A percentile compares a stretch with the other conserved stretches of the same genome.
Conservation (phyloP, 768 basidiomycete genomes). For the Roridomyces roridus region DNA sequence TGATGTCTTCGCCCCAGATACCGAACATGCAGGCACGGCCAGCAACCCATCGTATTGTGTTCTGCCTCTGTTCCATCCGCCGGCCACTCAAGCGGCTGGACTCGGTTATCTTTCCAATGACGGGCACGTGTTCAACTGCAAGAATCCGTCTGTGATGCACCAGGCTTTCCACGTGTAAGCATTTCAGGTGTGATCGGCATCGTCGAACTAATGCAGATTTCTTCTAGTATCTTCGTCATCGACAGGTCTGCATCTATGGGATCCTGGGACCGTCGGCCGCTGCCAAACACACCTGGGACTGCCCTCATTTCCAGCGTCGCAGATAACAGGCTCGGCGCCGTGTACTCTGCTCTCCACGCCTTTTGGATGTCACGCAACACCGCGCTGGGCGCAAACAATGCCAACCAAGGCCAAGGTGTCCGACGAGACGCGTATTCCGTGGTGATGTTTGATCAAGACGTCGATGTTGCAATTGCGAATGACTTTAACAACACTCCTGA, state of each 20-base stretch:
- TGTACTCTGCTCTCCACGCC: slow-evolving; percentile 41
- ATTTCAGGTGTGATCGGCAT: not conserved
- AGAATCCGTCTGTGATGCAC: slow-evolving; percentile 51
- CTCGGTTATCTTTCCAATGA: slow-evolving; percentile 56
- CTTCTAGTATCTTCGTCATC: slow-evolving; percentile 54
- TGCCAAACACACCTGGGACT: slow-evolving; percentile 46
- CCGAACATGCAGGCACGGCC: slow-evolving; percentile 48
- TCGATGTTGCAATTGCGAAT: slow-evolving; percentile 38
- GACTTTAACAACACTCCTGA: slow-evolving; percentile 54
- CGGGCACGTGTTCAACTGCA: slow-evolving; percentile 55
- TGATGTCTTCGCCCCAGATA: slow-evolving; percentile 35
- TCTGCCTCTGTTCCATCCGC: slow-evolving; percentile 53
- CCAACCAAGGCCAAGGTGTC: not conserved
- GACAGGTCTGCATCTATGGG: slow-evolving; percentile 59
- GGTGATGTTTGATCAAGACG: slow-evolving; percentile 44
- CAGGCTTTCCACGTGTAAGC: slow-evolving; percentile 62
- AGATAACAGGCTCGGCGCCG: slow-evolving; percentile 57
- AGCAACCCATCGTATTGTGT: slow-evolving; percentile 49
- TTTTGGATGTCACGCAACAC: slow-evolving; percentile 28
- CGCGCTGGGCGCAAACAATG: slow-evolving; percentile 10
- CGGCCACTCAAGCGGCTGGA: slow-evolving; percentile 33
- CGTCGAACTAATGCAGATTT: not conserved
- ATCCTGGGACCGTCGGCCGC: slow-evolving; percentile 42
- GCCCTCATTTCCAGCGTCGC: slow-evolving; percentile 7
- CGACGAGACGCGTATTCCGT: slow-evolving; percentile 40